phyloP scores from a whole-genome alignment of 495 filamentous ascomycete genomes.

The Lichenothelia convexa region DNA sequence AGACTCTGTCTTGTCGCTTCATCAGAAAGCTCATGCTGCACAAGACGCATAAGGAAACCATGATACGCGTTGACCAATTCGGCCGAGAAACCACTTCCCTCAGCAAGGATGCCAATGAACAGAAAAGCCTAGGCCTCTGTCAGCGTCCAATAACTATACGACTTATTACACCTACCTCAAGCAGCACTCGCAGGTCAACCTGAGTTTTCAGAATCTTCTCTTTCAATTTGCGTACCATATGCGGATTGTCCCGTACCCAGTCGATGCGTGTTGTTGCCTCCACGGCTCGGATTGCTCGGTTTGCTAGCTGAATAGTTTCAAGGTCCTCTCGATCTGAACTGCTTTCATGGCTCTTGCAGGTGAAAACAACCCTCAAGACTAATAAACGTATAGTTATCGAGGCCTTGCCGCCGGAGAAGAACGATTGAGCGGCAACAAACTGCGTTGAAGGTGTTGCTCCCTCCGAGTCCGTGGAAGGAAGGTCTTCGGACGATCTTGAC shows the following conservation, averaged over 20 bases:
- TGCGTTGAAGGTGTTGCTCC: neutral
- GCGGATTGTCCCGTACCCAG: conserved; percentile 28
- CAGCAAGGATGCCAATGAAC: conserved; percentile 15
- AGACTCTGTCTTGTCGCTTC: too few relatives aligned
- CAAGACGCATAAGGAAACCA: neutral
- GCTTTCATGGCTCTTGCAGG: conserved; percentile 28
- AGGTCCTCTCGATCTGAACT: conserved; percentile 23
- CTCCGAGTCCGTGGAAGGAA: neutral
- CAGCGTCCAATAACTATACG: neutral
- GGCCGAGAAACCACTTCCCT: neutral
- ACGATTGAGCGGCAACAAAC: neutral
- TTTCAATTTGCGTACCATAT: conserved; percentile 31
- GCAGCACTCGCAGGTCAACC: conserved; percentile 25
- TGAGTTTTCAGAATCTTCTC: conserved; percentile 27
- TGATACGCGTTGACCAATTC: neutral
- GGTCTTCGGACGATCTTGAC: neutral
- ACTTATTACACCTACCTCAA: conserved; percentile 21
- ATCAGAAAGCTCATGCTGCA: neutral
- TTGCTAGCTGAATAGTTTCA: conserved; percentile 32
- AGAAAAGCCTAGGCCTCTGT: conserved; percentile 22
- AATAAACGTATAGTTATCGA: conserved; percentile 32
- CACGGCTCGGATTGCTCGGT: conserved; percentile 28
- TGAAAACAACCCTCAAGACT: conserved; percentile 32
- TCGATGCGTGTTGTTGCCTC: conserved; percentile 20
- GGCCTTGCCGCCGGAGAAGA: conserved; percentile 5